Base-by-base conservation (phyloP, 2,329 filamentous ascomycete species). In the Alternaria angustiovoidea region DNA sequence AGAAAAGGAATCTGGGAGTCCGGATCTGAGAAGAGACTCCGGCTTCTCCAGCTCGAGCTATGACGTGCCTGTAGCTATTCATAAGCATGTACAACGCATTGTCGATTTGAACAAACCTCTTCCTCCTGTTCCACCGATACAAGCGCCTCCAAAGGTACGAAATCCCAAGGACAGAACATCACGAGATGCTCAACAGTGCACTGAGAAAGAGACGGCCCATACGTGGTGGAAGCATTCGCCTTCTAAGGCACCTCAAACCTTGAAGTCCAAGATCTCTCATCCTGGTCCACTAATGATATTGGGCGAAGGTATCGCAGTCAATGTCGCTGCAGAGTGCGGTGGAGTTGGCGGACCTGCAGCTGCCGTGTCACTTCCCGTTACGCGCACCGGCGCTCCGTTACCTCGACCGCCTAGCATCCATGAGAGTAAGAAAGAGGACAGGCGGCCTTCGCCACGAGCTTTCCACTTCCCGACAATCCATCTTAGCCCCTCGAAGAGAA, bases 251-350 rank as follows among this genome's bases (percentile, higher is more conserved):
- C 56, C 56, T 20, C 36, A 30, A 4, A 32, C 47, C 1, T 48
- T 72, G 5, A 75, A 75, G 51, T 51, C 65, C 3, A 65, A 66
- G 12, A 75, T 76, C 16, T 74, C 71, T 7, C 49, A 46, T 5
- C 69, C 69, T 1, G 38, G 54, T 1, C 70, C 68, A 3, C 57
- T 71, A 14, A 51, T 64, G 24, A 55, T 53, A 5, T 43, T 55
- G 22, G 26, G 51, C 12, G 16, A 57, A 38, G 49, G 52, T 8
- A 22, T 28, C 7, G 41, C 57, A 16, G 63, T 53, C 2, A 72
- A 73, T 12, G 16, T 68, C n/a, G 59, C 68, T 5, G 41, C 30
- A 3, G 57, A 59, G 34, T 59, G 44, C 4, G 67, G 65, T n/a
- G 58, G 67, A 2, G 61, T 68, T 16, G 67, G 62, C 14, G 64